Base-by-base conservation (phyloP, 495 filamentous ascomycete genomes). In the Parathielavia hyrcaniae region DNA sequence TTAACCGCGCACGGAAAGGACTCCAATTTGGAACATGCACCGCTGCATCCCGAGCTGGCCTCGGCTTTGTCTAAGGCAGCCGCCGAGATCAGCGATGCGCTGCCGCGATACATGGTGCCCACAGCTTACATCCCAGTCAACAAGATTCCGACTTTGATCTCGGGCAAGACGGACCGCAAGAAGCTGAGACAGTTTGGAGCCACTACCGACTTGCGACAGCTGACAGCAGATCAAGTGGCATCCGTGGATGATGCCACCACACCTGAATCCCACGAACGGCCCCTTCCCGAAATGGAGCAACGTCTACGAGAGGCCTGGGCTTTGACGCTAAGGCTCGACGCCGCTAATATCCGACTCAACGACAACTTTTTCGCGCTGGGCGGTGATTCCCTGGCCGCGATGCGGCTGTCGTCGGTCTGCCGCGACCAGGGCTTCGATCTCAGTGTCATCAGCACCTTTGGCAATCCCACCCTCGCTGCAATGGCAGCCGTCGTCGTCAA, bases 81-180 rank as follows among this genome's bases (percentile, higher is more conserved):
- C 19, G 44, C 44, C 8, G 57, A 55, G n/a, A 20, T 69, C 0
- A 41, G 39, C n/a, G 68, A 70, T 20, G 72, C 72, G 46, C 62
- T 82, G 46, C 80, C 79, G 0, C 70, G 71, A 1, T 81, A 79
- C 57, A 82, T 82, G 79, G 75, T 83, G 10, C 80, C 80, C 1
- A 75, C 76, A n/a, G 70, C 65, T 20, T 70, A 67, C 44, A 61
- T 70, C 23, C 50, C 62, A 8, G 43, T 70, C 50, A 47, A 54
- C 50, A 17, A 48, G 50, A 66, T 81, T 8, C 76, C 71, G 0
- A 67, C 55, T 5, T 43, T 80, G 23, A 74, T 72, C 47, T 75
- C 78, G 12, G 75, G 77, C 38, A 81, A 82, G 61, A 78, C 70
- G 0, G 77, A 81, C 46, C 65, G 75, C 26, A 81, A 80, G 55